Conservation (phyloP, 2,329 filamentous ascomycete species). For the Chaetomium sp. region DNA sequence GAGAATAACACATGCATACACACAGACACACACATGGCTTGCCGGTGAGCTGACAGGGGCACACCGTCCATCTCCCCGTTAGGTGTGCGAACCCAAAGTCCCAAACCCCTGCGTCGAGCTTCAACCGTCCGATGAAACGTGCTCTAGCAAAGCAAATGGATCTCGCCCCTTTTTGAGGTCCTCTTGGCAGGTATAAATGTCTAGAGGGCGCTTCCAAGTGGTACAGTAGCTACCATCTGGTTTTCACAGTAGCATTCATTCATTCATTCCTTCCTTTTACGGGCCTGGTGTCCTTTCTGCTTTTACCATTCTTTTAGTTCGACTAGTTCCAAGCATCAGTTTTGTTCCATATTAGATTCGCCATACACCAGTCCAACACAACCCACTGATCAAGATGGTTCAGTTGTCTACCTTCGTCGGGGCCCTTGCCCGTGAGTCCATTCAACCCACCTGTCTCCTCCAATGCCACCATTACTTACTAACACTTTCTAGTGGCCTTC, state of each 20-base stretch:
- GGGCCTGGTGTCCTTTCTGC: constrained; percentile 18
- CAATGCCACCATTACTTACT: not conserved
- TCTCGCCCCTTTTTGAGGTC: not conserved
- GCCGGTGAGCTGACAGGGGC: not conserved
- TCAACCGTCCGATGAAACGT: too few species aligned
- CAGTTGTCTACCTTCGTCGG: constrained; percentile 13
- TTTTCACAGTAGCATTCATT: not conserved
- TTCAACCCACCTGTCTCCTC: not conserved
- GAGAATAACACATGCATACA: not conserved
- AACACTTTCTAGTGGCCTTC: constrained; percentile 12
- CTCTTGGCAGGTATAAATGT: not conserved
- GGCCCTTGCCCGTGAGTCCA: constrained; percentile 13
- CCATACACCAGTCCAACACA: not conserved
- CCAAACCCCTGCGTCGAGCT: too few species aligned
- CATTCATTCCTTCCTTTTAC: not conserved
- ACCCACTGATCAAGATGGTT: constrained; percentile 20
- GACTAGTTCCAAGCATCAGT: constrained; percentile 11
- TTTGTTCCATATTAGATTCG: not conserved
- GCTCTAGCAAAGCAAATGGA: not conserved
- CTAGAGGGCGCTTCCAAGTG: not conserved
- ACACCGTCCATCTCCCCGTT: not conserved
- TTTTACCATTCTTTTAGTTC: constrained; percentile 1
- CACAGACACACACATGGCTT: not conserved
- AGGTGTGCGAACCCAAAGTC: too few species aligned
- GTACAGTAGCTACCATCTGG: not conserved